A percentile compares a stretch with the other conserved stretches of the same genome.
Evolutionary conservation across 2,329 filamentous ascomycete species (phyloP).

Genomic region (Phoma sp.): DNA sequence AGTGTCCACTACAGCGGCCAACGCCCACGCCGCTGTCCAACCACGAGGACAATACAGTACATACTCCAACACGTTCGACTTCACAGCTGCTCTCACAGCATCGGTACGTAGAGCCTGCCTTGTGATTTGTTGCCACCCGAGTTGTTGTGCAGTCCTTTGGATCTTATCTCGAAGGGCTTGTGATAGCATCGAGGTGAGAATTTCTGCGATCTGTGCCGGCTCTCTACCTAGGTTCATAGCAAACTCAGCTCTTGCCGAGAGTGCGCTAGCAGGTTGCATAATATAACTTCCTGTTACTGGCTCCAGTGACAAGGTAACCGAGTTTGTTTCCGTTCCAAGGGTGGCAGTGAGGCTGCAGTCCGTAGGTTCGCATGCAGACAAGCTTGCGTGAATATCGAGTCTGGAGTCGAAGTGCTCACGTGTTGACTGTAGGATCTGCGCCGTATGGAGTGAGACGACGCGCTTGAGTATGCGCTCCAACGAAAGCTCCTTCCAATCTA

Average conservation of each 20-base stretch:
- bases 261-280: conserved; percentile 64
- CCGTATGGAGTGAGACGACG: conserved; percentile 78
- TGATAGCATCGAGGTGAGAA: conserved; percentile 69
- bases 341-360: conserved; percentile 74
- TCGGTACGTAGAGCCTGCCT: conserved; percentile 52
- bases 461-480: conserved; percentile 76
- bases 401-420: conserved; percentile 65
- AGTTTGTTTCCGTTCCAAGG: conserved; percentile 67
- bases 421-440: conserved; percentile 70
- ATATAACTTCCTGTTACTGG: conserved; percentile 79
- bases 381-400: conserved; percentile 64
- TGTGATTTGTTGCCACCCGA: conserved; percentile 67
- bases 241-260: conserved; percentile 62
- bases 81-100: conserved; percentile 67
- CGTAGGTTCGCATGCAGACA: conserved; percentile 68
- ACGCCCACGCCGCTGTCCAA: conserved; percentile 77
- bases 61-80: conserved; percentile 66
- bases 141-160: conserved; percentile 64
- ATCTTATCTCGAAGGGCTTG: conserved; percentile 68
- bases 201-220: conserved; percentile 64
- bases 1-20: conserved; percentile 62
- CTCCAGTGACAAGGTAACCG: conserved; percentile 71
- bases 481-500: conserved; percentile 74
- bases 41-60: conserved; percentile 73
- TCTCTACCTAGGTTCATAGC: conserved; percentile 69